Percentiles rank a stretch among this genome's conserved stretches.
These are phyloP conservation scores for Cercospora zeina DNA, from an alignment of 2,329 filamentous ascomycete species.

Conservation along the genomic window DNA sequence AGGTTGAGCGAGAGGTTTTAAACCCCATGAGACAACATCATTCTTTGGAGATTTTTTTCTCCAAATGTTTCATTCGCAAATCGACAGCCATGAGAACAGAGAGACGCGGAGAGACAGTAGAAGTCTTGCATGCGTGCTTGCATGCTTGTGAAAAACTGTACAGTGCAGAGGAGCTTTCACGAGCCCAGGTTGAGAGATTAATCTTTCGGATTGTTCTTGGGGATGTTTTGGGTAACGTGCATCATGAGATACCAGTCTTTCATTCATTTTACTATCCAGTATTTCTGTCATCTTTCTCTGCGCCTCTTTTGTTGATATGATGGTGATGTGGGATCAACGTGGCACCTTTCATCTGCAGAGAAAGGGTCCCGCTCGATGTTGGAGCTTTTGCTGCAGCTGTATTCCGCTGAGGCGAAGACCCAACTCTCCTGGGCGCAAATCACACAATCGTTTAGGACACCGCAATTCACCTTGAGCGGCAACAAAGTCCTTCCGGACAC, in stretches of 20 bases:
- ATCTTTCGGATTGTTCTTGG: not conserved
- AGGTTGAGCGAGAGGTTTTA: conserved; percentile 22
- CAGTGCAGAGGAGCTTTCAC: conserved; percentile 11
- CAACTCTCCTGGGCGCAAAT: not conserved
- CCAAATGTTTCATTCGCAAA: not conserved
- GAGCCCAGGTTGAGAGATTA: not conserved
- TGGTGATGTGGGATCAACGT: not conserved
- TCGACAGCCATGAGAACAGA: conserved; percentile 1
- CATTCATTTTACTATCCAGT: not conserved
- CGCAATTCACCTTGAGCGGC: not conserved
- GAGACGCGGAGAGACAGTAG: not conserved
- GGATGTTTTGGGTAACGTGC: conserved; percentile 19
- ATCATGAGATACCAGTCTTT: conserved; percentile 24
- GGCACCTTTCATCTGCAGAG: not conserved
- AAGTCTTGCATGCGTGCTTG: not conserved
- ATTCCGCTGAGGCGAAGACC: not conserved
- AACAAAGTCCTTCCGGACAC: not conserved
- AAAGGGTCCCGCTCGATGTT: not conserved
- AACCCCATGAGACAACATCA: not conserved
- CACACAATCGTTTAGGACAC: not conserved
- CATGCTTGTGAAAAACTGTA: conserved; percentile 1
- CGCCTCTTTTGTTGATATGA: not conserved
- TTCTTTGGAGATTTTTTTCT: not conserved
- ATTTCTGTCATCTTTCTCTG: not conserved
- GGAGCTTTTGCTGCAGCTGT: not conserved